These are phyloP conservation scores for Aspergillus funiculosus DNA, from an alignment of 495 filamentous ascomycete species.

Conservation along the genomic window DNA sequence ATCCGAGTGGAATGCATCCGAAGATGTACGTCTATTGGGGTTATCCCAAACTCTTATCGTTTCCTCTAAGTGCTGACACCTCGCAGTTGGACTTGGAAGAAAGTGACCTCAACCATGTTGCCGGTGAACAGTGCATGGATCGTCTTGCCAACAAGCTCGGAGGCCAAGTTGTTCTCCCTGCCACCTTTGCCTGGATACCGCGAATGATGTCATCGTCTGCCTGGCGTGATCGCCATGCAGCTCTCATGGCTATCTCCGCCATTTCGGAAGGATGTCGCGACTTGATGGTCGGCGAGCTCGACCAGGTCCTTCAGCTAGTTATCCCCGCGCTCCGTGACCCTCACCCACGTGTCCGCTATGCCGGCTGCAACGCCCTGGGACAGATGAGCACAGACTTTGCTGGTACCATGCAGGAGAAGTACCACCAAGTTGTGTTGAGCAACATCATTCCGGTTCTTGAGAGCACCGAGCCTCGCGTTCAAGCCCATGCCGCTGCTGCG, in stretches of 20 bases:
- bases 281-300: conserved; percentile 89
- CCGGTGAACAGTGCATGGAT: conserved; percentile 98
- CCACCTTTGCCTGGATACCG: conserved; percentile 96
- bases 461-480: conserved; percentile 86
- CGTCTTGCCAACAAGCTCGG: conserved; percentile 95
- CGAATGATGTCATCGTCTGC: conserved; percentile 93
- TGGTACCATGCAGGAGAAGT: conserved; percentile 96
- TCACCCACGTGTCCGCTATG: conserved; percentile 94
- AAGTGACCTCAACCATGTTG: conserved; percentile 95
- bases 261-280: conserved; percentile 98
- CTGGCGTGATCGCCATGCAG: conserved; percentile 95
- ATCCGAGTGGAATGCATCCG: conserved; percentile 83
- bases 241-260: conserved; percentile 97
- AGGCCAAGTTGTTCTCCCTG: conserved; percentile 74
- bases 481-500: conserved; percentile 93
- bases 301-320: conserved; percentile 88
- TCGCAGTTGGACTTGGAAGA: conserved; percentile 82
- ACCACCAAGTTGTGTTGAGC: conserved; percentile 74
- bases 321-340: conserved; percentile 86
- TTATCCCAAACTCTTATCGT: neutral
- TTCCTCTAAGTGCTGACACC: conserved; percentile 16
- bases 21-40: conserved; percentile 71
- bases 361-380: conserved; percentile 96
- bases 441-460: conserved; percentile 91
- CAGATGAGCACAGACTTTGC: conserved; percentile 99